Evolutionary conservation across 2,329 filamentous ascomycete genomes (phyloP), one percentile per base, ranked within the genome.

Genomic region (Fusarium pseudograminearum): DNA sequence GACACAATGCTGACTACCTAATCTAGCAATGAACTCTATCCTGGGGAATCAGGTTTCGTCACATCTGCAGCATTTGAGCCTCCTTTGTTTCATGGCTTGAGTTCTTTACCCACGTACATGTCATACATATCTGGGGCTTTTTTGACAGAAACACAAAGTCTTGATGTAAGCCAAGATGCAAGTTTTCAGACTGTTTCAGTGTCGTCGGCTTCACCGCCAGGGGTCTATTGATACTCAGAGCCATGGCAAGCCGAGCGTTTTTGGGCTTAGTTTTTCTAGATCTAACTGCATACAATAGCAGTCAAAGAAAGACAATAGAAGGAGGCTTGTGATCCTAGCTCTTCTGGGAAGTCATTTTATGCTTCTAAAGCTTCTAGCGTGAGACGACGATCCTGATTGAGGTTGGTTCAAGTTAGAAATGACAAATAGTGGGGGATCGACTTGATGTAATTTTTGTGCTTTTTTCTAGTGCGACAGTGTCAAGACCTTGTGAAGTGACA

Each of bases 281-380:
- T 44, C 48, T 44, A 63, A 44, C 36, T 30, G 18, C 48, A 46
- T 46, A 46, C 28, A 46, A 46, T 45, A 4, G 28, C n/a, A 40
- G 48, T 28, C n/a, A 51, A 34, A 28, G 18, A 40, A 34, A 20
- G 24, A 41, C 48, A 52, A 52, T 30, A 4, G 15, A 44, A n/a
- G 22, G 30, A 46, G 18, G 44, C 28, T 41, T 64, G n/a, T 14
- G 16, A 15, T 46, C 22, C 67, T 69, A 67, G 57, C 57, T 42
- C 18, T 67, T 70, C 44, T 72, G 4, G 34, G 62, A 60, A 67
- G 52, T n/a, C 12, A n/a, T 16, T 52, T 28, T 24, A 41, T 26
- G 18, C 36, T 71, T 72, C 61, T 22, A 56, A 63, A 69, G 65
- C 45, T 75, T 73, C 73, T 74, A 74, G 73, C 73, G 73, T 51